These are phyloP conservation scores for Globisporangium cystogenes DNA, from an alignment of 352 stramenopile species.

Conservation along the genomic window DNA sequence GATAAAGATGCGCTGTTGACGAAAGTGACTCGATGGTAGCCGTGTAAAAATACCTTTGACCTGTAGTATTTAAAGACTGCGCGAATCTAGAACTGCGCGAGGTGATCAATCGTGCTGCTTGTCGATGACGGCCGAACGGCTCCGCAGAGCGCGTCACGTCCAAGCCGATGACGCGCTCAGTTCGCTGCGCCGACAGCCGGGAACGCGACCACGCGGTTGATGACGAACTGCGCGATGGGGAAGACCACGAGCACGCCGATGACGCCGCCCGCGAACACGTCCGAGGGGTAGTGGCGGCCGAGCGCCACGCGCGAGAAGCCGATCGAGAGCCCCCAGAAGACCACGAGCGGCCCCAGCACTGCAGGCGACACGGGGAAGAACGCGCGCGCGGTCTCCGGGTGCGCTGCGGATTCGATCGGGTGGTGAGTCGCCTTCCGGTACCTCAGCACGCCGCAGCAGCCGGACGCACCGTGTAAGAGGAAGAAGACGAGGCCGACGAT, in stretches of 20 bases:
- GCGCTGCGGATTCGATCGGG: conserved; percentile 13
- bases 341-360: conserved; percentile 30
- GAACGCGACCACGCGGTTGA: conserved; percentile 15
- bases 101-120: not conserved
- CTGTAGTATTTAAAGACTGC: not conserved
- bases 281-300: conserved; percentile 78
- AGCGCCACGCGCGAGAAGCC: conserved; percentile 78
- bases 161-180: conserved; percentile 1
- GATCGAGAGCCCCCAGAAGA: conserved; percentile 64
- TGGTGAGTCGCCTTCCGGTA: not conserved
- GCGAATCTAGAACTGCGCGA: not conserved
- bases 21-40: not conserved
- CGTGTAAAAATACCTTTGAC: not conserved
- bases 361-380: conserved; percentile 49
- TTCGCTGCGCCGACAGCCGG: not conserved
- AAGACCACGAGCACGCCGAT: conserved; percentile 63
- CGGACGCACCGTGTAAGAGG: conserved; percentile 34
- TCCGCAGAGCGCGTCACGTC: too few species aligned
- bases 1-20: not conserved
- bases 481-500: conserved; percentile 63
- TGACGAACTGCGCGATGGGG: conserved; percentile 36
- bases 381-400: conserved; percentile 34
- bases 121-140: too few species aligned
- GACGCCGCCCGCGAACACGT: conserved; percentile 54
- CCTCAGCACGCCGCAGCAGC: not conserved